phyloP scores from a whole-genome alignment of 2,329 filamentous ascomycete species.

The Clarireedia homoeocarpa region DNA sequence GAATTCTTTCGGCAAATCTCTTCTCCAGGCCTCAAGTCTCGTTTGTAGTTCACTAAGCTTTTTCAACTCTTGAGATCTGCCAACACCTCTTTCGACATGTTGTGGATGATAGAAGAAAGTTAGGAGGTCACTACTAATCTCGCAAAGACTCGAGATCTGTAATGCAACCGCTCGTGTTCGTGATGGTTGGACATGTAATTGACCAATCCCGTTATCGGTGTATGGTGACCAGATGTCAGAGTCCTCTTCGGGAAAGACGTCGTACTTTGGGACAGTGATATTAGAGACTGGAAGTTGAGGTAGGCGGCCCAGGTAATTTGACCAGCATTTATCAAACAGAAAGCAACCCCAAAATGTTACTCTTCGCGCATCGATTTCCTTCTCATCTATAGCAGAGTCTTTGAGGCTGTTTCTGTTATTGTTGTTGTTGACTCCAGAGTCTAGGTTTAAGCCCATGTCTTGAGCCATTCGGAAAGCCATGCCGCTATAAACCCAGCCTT shows the following conservation, averaged over 20 bases:
- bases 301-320: constrained; percentile 87
- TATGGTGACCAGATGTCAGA: constrained; percentile 81
- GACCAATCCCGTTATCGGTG: constrained; percentile 71
- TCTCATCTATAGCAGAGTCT: constrained; percentile 52
- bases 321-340: constrained; percentile 98
- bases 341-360: constrained; percentile 98
- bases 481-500: constrained; percentile 96
- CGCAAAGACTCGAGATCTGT: constrained; percentile 75
- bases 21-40: constrained; percentile 82
- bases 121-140: constrained; percentile 88
- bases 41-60: constrained; percentile 88
- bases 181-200: constrained; percentile 68
- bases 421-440: constrained; percentile 59
- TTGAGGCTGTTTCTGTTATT: constrained; percentile 32
- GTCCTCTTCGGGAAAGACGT: constrained; percentile 86
- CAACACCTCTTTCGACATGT: constrained; percentile 52
- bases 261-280: constrained; percentile 79
- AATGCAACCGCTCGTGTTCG: constrained; percentile 74
- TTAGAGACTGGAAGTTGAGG: constrained; percentile 76
- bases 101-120: constrained; percentile 85
- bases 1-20: constrained; percentile 74
- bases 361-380: constrained; percentile 79
- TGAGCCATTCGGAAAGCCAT: constrained; percentile 98
- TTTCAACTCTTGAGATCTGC: constrained; percentile 80
- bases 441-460: constrained; percentile 85